phyloP scores from a whole-genome alignment of 805 yeast species.

The Candida wancherniae region DNA sequence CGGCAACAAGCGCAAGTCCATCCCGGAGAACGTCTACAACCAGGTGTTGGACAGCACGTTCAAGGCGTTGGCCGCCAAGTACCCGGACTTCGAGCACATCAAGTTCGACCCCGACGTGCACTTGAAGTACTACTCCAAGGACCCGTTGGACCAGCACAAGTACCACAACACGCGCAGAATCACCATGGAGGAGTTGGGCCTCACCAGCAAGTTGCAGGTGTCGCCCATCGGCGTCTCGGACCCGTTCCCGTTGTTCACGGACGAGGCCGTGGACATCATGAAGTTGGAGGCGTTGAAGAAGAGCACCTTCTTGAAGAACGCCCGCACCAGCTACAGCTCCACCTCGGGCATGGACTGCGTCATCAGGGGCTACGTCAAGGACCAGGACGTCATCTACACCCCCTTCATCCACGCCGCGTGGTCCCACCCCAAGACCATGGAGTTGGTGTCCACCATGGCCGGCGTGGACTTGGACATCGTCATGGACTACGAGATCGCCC shows the following conservation, averaged over 20 bases:
- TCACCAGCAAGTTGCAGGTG: conserved; percentile 42
- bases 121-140: conserved; percentile 24
- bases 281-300: conserved; percentile 48
- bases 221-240: conserved; percentile 53
- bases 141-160: conserved; percentile 32
- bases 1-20: conserved; percentile 34
- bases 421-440: conserved; percentile 54
- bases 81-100: conserved; percentile 7
- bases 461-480: conserved; percentile 50
- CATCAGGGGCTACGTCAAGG: conserved; percentile 47
- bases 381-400: conserved; percentile 25
- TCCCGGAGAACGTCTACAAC: conserved; percentile 29
- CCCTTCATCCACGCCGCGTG: conserved; percentile 55
- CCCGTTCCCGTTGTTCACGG: conserved; percentile 58
- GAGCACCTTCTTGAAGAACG: conserved; percentile 42
- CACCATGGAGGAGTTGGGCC: conserved; percentile 48
- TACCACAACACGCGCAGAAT: conserved; percentile 32
- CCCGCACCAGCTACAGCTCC: conserved; percentile 39
- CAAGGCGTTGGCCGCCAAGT: conserved; percentile 5
- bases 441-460: conserved; percentile 53
- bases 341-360: conserved; percentile 47
- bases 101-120: conserved; percentile 36
- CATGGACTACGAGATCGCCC: conserved; percentile 58
- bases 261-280: conserved; percentile 57
- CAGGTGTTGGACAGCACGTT: conserved; percentile 10